Base-by-base conservation (phyloP, 805 yeast genomes). In the Ogataea trehaloabstinens region DNA sequence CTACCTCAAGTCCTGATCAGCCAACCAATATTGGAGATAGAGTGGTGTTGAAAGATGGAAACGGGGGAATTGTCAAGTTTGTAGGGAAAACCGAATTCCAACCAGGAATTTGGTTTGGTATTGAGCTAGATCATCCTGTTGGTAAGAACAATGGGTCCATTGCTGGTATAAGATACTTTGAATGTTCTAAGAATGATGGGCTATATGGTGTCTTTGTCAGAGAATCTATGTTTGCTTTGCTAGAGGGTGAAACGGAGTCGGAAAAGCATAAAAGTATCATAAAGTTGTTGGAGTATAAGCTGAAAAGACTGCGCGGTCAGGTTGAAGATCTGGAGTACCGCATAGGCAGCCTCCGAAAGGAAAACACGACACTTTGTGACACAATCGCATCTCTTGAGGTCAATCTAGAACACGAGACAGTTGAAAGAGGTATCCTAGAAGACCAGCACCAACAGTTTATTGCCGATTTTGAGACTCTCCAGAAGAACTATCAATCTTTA, bases 21-120 rank as follows among this genome's bases (percentile, higher is more conserved):
- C 16, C 27, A 13, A 40, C 34, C 22, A 32, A 21, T 6, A 19
- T 42, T 22, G 42, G 41, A 20, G 61, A 64, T 28, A 42, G 47
- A 20, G 76, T 74, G 3, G 66, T 72, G 2, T 55, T 45, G 25
- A 41, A 33, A n/a, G 35, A 60, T 38, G 70, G 70, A 4, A 59
- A 64, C 6, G 30, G 42, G 0, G 87, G 85, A 0, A 48, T 56
- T 0, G 71, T 81, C 1, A 59, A 71, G 35, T 82, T 58, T 51
- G 42, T 71, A 2, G 88, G 88, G 0, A 37, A 48, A 11, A 77
- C 86, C 0, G 46, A 72, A 33, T 82, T 82, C 63, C 78, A 85
- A 3, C 61, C 70, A 0, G 88, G 87, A 0, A 49, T 42, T n/a
- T 75, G 82, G 81, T 55, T 71, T 4, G 82, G 81, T 1, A 51